Percentiles rank a stretch among this genome's conserved stretches.
phyloP scores from a whole-genome alignment of 75 land plant species.

The Adiantum capillusveneris region DNA sequence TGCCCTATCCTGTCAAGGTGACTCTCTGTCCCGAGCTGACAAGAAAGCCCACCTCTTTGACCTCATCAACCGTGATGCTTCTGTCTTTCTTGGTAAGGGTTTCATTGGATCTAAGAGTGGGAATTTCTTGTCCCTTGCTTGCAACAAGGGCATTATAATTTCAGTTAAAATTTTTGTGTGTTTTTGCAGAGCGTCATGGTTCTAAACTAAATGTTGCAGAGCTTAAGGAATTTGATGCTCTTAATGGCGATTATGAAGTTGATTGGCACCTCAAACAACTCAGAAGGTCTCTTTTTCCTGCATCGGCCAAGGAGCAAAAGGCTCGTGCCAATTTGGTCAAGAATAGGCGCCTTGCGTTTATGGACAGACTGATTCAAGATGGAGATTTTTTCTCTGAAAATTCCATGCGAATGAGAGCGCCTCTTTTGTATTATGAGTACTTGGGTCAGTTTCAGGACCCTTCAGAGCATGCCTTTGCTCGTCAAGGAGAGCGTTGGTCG shows the following conservation, averaged over 20 bases:
- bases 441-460: conserved; percentile 85
- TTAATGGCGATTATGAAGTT: conserved; percentile 69
- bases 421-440: conserved; percentile 80
- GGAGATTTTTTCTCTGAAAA: conserved; percentile 93
- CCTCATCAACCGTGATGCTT: conserved; percentile 69
- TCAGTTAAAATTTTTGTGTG: too few relatives aligned
- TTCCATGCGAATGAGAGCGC: conserved; percentile 81
- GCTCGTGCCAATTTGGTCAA: conserved; percentile 43
- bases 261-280: conserved; percentile 66
- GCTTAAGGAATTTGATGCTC: conserved; percentile 55
- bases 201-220: conserved; percentile 43
- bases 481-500: conserved; percentile 88
- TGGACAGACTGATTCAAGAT: conserved; percentile 50
- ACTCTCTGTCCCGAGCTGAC: conserved; percentile 32
- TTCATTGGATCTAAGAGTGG: neutral
- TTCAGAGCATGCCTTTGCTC: conserved; percentile 38
- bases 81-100: conserved; percentile 65
- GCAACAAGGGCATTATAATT: too few relatives aligned
- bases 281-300: conserved; percentile 37
- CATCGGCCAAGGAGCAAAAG: conserved; percentile 34
- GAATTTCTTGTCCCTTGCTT: neutral
- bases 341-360: conserved; percentile 73
- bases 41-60: conserved; percentile 51
- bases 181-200: conserved; percentile 68
- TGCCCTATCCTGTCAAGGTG: conserved; percentile 23